phyloP scores from a whole-genome alignment of 1,284 basidiomycete species.

The Ceraceosorus bombacis region DNA sequence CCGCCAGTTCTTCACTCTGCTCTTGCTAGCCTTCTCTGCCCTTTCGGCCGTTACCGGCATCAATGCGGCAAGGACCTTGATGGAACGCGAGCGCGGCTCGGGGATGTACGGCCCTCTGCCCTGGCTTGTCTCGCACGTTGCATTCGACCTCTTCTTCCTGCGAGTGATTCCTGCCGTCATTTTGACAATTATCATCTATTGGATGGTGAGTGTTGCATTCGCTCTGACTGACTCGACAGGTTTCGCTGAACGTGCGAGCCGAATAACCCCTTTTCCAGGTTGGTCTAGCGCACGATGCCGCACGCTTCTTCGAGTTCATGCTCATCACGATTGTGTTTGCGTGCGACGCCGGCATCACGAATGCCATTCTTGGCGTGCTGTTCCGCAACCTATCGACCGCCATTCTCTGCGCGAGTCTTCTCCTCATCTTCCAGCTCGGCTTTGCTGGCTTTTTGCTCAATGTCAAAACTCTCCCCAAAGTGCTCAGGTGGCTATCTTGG shows the following conservation, averaged over 20 bases:
- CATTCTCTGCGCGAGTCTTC: constrained; percentile 24
- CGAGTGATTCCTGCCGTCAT: constrained; percentile 19
- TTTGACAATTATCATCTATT: constrained; percentile 12
- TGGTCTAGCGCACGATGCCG: too few species aligned
- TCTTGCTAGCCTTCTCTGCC: constrained; percentile 26
- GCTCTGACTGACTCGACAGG: constrained; percentile 3
- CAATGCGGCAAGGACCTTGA: constrained; percentile 20
- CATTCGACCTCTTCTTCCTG: constrained; percentile 28
- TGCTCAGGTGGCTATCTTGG: constrained; percentile 35
- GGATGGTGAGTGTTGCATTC: constrained; percentile 26
- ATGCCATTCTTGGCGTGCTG: constrained; percentile 28
- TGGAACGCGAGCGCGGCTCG: constrained; percentile 38
- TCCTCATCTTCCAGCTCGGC: constrained; percentile 35
- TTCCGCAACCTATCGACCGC: constrained; percentile 27
- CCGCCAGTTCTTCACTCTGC: constrained; percentile 25
- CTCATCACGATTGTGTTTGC: constrained; percentile 32
- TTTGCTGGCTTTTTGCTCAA: constrained; percentile 38
- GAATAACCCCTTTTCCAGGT: too few species aligned
- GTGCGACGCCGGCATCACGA: constrained; percentile 24
- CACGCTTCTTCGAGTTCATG: constrained; percentile 31
- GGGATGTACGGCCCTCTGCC: constrained; percentile 25
- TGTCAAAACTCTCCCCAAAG: constrained; percentile 21
- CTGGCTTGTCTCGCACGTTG: constrained; percentile 28
- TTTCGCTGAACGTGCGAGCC: too few species aligned
- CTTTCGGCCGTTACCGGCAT: constrained; percentile 25